Evolutionary conservation across 1,284 basidiomycete species (phyloP), one percentile per base, ranked within the genome.

Genomic region (Ceraceosorus bombacis): DNA sequence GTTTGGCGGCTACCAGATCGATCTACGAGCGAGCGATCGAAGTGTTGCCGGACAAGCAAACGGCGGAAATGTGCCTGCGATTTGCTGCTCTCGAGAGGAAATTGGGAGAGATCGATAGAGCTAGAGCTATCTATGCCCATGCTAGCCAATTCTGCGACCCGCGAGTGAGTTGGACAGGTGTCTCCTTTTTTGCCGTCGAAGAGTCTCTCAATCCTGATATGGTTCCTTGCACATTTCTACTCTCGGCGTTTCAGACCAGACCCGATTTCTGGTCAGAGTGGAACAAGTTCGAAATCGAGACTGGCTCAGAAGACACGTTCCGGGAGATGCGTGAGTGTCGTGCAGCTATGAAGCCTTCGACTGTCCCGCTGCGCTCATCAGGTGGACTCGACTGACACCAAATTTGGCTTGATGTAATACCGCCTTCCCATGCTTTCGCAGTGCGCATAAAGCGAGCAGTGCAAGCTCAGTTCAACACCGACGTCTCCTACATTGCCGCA

Each of bases 91-190:
- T 99, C 73, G 95, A 99, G 79, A 87, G 93, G 71, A 98, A 99
- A 79, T 85, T 99, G 43, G 95, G 95, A 63, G 95, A 99, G 81
- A 95, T 98, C 78, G 95, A 99, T 80, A 85, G 95, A 46, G 95
- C 94, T 6, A 85, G 95, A 57, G 88, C 92, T 0, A 89, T 98
- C 71, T 98, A 95, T 73, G 93, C 90, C 0, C 93, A 99, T 76
- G 93, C 93, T 0, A 90, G 89, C 39, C 95, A 98, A 76, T 97
- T 98, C 83, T 98, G 93, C 80, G 95, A 98, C 78, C 93, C 94
- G 15, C 85, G 94, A 41, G 84, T 88, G 64, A 48, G 67, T 66
- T 27, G 27, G 27, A 3, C 27, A 27, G 38, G 38, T 4, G 12
- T 40, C 55, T 58, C 13, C 41, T 4, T 38, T 58, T 51, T 49